Conservation (phyloP, 805 yeast genomes). For the Priceomyces carsonii region DNA sequence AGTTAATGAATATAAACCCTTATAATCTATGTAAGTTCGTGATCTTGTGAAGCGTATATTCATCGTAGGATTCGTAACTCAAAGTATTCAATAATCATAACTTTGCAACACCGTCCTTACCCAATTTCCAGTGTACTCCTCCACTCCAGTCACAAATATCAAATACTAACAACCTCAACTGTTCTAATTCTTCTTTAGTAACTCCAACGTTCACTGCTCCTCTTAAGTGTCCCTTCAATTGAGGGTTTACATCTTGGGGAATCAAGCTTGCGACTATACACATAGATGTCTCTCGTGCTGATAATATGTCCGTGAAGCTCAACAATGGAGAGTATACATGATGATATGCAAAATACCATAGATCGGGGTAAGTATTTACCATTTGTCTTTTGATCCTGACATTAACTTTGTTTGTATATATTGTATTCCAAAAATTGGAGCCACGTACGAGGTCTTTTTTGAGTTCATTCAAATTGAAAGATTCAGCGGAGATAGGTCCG, state of each 20-base stretch:
- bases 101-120: slow-evolving; percentile 59
- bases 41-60: no score
- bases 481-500: slow-evolving; percentile 37
- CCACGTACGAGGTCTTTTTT: slow-evolving; percentile 50
- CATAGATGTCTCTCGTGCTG: slow-evolving; percentile 70
- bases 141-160: slow-evolving; percentile 76
- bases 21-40: no score
- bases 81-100: slow-evolving; percentile 32
- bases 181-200: slow-evolving; percentile 58
- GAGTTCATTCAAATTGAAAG: slow-evolving; percentile 28
- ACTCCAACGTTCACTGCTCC: slow-evolving; percentile 86
- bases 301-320: slow-evolving; percentile 62
- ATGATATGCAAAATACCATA: slow-evolving; percentile 70
- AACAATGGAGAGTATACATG: slow-evolving; percentile 79
- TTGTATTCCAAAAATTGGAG: slow-evolving; percentile 63
- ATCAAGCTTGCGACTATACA: slow-evolving; percentile 77
- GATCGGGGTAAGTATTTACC: slow-evolving; percentile 78
- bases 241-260: slow-evolving; percentile 94
- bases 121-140: slow-evolving; percentile 43
- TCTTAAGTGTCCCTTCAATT: slow-evolving; percentile 83
- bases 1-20: no score
- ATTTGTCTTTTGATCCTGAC: slow-evolving; percentile 66
- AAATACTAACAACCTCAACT: slow-evolving; percentile 61
- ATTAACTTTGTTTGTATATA: slow-evolving; percentile 72
- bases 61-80: not conserved